A percentile compares a stretch with the other conserved stretches of the same genome.
These are phyloP conservation scores for Suillus subluteus DNA, from an alignment of 768 basidiomycete genomes.

Conservation along the genomic window DNA sequence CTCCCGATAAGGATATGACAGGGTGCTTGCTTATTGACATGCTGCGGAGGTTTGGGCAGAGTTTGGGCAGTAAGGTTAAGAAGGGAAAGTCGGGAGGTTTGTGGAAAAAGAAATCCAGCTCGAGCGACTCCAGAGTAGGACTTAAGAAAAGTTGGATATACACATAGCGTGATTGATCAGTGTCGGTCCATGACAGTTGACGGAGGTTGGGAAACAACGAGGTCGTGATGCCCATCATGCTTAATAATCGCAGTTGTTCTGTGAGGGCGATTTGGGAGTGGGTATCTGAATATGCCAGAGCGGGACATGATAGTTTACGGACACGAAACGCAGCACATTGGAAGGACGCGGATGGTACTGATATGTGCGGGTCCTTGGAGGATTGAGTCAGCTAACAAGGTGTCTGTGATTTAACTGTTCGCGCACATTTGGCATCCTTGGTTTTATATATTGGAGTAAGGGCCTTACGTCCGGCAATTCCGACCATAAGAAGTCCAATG, in stretches of 20 bases:
- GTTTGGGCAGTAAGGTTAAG: not conserved
- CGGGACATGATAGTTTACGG: conserved; percentile 6
- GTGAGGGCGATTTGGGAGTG: not conserved
- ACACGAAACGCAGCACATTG: conserved; percentile 3
- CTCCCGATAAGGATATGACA: not conserved
- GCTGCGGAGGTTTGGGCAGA: conserved; percentile 5
- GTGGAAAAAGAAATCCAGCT: conserved; percentile 10
- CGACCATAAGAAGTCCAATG: conserved; percentile 8
- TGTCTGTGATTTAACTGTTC: not conserved
- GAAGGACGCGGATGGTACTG: not conserved
- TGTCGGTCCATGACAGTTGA: conserved; percentile 7
- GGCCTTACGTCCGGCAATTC: not conserved
- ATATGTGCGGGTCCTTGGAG: not conserved
- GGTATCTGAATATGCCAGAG: not conserved
- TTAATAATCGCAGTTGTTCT: not conserved
- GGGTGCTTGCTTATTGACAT: conserved; percentile 7
- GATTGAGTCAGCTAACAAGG: not conserved
- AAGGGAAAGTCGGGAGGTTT: conserved; percentile 7
- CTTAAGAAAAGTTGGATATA: conserved; percentile 6
- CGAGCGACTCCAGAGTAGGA: conserved; percentile 3
- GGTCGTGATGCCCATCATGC: not conserved
- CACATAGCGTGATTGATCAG: conserved; percentile 7
- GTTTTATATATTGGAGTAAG: conserved; percentile 2
- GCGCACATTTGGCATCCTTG: not conserved
- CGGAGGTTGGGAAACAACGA: conserved; percentile 3